These are phyloP conservation scores for Linum tenue DNA, from an alignment of 345 rosid species.

Conservation along the genomic window DNA sequence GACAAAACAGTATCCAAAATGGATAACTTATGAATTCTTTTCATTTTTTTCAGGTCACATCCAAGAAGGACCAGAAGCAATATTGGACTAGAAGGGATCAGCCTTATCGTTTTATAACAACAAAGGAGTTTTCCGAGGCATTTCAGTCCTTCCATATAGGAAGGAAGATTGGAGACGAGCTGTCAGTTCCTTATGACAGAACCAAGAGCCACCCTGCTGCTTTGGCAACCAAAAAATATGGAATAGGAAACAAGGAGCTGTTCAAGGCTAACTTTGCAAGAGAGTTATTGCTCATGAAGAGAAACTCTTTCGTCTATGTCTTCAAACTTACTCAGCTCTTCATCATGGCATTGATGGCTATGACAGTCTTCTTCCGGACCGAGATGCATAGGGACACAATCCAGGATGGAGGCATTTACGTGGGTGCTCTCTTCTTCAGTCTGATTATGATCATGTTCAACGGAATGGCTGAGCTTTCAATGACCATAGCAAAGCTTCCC, in stretches of 20 bases:
- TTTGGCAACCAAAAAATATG: constrained; percentile 2
- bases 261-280: not conserved
- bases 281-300: constrained; percentile 2
- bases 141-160: not conserved
- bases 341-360: not conserved
- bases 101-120: not conserved
- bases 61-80: constrained; percentile 2
- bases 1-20: not conserved
- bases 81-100: not conserved
- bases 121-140: not conserved
- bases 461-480: not conserved
- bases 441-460: constrained; percentile 5
- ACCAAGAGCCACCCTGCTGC: constrained; percentile 5
- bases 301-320: not conserved
- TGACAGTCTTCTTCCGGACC: not conserved
- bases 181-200: not conserved
- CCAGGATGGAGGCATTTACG: not conserved
- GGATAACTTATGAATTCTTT: not conserved
- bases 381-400: not conserved
- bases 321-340: not conserved
- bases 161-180: not conserved
- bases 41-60: not conserved
- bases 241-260: not conserved
- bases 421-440: not conserved
- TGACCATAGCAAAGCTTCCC: constrained; percentile 4